A percentile compares a stretch with the other conserved stretches of the same genome.
Conservation (phyloP, 2,329 filamentous ascomycete genomes). For the Xylariomycetidae sp. region DNA sequence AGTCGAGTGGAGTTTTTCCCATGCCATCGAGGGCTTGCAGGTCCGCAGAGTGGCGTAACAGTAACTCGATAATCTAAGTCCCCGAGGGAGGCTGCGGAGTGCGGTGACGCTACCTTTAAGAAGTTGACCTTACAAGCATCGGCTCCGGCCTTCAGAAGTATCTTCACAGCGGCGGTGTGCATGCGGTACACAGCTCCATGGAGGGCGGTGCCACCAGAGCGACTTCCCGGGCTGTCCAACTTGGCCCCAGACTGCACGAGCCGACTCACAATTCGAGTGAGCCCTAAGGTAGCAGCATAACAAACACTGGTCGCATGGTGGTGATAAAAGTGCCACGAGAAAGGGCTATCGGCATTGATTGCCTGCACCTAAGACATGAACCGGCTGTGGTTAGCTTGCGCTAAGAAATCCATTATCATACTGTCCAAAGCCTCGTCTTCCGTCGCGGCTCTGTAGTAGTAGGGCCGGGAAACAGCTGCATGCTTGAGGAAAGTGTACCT, state of each 20-base stretch:
- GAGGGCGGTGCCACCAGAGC: slow-evolving; percentile 9
- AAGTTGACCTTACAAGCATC: slow-evolving; percentile 1
- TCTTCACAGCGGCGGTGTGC: slow-evolving; percentile 1
- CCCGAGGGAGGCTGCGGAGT: slow-evolving; percentile 4
- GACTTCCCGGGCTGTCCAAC: slow-evolving; percentile 6
- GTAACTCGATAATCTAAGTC: neutral
- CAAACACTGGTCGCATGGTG: slow-evolving; percentile 9
- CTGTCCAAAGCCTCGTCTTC: slow-evolving; percentile 1
- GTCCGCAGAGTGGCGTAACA: neutral
- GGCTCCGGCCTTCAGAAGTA: slow-evolving; percentile 8
- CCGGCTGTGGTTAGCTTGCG: neutral
- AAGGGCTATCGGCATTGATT: slow-evolving; percentile 5
- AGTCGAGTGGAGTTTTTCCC: slow-evolving; percentile 4
- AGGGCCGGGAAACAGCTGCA: slow-evolving; percentile 6
- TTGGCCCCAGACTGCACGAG: neutral
- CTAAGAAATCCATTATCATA: slow-evolving; percentile 1
- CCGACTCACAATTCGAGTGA: neutral
- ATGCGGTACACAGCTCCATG: slow-evolving; percentile 6
- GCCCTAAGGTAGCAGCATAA: slow-evolving; percentile 9
- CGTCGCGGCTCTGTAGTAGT: slow-evolving; percentile 4
- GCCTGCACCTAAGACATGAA: slow-evolving; percentile 11
- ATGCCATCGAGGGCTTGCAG: slow-evolving; percentile 1
- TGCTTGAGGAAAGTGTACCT: slow-evolving; percentile 4
- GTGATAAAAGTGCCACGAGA: slow-evolving; percentile 7
- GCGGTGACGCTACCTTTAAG: slow-evolving; percentile 1